Conservation (phyloP, 129 eudicot species). For the Chrysanthemum lavandulifolium region DNA sequence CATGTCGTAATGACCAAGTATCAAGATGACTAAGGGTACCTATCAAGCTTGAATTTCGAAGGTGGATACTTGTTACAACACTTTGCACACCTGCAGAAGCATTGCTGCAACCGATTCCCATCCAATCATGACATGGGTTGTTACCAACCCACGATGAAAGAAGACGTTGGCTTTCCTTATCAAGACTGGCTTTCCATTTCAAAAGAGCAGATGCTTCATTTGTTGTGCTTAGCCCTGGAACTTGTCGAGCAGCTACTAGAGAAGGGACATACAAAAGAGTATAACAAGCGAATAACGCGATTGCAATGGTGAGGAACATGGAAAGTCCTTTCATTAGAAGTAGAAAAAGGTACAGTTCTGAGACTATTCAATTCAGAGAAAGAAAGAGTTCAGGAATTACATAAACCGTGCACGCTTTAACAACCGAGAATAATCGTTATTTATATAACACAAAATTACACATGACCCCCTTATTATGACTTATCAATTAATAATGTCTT, state of each 20-base stretch:
- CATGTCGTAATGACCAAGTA: slow-evolving; percentile 26
- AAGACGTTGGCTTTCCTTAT: neutral
- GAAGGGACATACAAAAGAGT: neutral
- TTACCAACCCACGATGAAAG: neutral
- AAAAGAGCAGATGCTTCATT: neutral
- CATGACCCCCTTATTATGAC: too few species aligned
- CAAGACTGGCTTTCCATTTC: neutral
- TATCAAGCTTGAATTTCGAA: slow-evolving; percentile 7
- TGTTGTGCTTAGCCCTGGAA: neutral
- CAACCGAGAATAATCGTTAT: too few species aligned
- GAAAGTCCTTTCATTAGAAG: neutral
- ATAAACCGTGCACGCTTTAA: too few species aligned
- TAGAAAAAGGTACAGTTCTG: too few species aligned
- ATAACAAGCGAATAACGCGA: neutral
- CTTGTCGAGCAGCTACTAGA: neutral
- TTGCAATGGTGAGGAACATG: too few species aligned
- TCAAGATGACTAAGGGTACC: slow-evolving; percentile 37
- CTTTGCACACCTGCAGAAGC: neutral
- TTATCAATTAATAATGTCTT: too few species aligned
- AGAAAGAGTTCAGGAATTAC: too few species aligned
- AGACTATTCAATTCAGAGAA: too few species aligned
- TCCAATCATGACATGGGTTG: slow-evolving; percentile 38
- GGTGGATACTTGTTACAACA: slow-evolving; percentile 15
- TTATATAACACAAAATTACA: too few species aligned
- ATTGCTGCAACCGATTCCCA: slow-evolving; percentile 33